Base-by-base conservation (phyloP, 352 stramenopile genomes). In the Pythium aphanidermatum region DNA sequence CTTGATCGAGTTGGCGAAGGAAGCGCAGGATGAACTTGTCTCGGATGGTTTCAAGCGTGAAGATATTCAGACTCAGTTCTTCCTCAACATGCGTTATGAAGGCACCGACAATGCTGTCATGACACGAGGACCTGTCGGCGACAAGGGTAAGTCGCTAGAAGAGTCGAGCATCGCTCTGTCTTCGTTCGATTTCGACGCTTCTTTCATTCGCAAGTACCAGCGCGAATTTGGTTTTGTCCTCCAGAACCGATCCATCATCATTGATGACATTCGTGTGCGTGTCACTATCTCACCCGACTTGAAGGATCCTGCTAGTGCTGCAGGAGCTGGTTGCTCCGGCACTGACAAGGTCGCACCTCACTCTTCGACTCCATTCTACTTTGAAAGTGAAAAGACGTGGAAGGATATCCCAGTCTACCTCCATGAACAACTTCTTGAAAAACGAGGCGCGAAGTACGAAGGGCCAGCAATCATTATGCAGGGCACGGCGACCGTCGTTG, bases 101-200 rank as follows among this genome's bases (percentile, higher is more conserved):
- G 96, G 96, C 24, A 99, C 97, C 0, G 97, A 99, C 59, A 99
- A 95, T 51, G 93, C 95, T 19, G 89, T 98, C 21, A 99, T 99
- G 96, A 98, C 79, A 1, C 78, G 75, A 17, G 81, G 79, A 0
- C 74, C 75, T 10, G 42, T 84, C 11, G 65, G 66, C 27, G 52
- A 59, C 11, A 79, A 78, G 48, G 66, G 64, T 1, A 30, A 60
- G 5, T 46, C 62, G 1, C 50, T 80, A 9, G 26, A 58, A 2
- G 59, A 46, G 3, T 68, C 48, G 4, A 55, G 58, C 3, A 52
- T 57, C 24, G 46, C 49, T 13, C 56, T 86, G 10, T 33, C 76
- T 12, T 67, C 51, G 16, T 98, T 95, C 58, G 88, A 92, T 50
- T 90, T 95, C 32, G 77, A 85, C 32, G 63, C 70, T 5, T 83